Evolutionary conservation across 768 basidiomycete genomes (phyloP), one percentile per base, ranked within the genome.

Genomic region (Boletus rex-veris): DNA sequence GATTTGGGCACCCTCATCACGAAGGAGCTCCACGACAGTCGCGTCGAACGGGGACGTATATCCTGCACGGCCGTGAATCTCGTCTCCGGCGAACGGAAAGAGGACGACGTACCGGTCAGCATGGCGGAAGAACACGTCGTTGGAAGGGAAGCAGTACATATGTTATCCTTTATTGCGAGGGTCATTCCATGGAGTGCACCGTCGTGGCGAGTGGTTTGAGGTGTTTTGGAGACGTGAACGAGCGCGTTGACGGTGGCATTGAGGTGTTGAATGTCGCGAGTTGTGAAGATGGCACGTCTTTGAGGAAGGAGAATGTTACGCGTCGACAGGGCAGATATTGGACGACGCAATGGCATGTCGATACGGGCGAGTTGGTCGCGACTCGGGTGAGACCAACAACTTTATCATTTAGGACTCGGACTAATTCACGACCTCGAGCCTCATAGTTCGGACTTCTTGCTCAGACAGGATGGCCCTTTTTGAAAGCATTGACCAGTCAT

Each of bases 81-180:
- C 19, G 31, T 39, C 42, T 28, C 19, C 8, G 7, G 15, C 31
- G 37, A 3, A 30, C 28, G 48, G 48, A 33, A 49, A 30, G 37
- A 43, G 18, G 21, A 28, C 5, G 31, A 65, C 71, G 53, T 31
- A 88, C 90, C 78, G 54, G 74, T 70, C 14, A 98, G 78, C 72
- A 94, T 88, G 2, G 70, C 70, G 1, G 92, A 94, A 3, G 90
- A 85, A 65, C 92, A 92, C 36, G 90, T 89, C 4, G 85, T 86
- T 0, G 82, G 82, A 61, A 86, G 75, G 3, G 71, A 71, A 1
- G 66, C 55, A 1, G 90, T 91, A 47, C 86, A 85, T 51, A 98
- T 93, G 63, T 91, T 92, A 59, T 95, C 92, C 70, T 98, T 97
- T 46, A 96, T 71, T 0, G 84, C 91, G 5, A 96, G 71, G 3